A percentile compares a stretch with the other conserved stretches of the same genome.
phyloP scores from a whole-genome alignment of 305 asterid species.

The Fraxinus baroniana region DNA sequence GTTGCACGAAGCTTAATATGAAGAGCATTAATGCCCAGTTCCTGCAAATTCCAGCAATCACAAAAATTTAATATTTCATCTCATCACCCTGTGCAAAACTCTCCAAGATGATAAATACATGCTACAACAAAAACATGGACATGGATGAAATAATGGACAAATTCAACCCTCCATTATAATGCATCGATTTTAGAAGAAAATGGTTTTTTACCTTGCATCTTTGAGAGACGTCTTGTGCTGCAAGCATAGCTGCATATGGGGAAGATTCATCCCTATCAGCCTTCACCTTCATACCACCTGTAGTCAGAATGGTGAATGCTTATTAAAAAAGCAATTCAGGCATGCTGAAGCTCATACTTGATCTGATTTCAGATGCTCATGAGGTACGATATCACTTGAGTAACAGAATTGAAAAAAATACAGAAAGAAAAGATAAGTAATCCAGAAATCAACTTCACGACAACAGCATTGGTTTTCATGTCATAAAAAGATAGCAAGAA shows the following conservation, averaged over 20 bases:
- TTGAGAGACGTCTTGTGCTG: constrained; percentile 43
- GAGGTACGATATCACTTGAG: neutral
- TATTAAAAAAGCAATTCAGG: neutral
- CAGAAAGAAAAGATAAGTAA: neutral
- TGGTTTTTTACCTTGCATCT: constrained; percentile 37
- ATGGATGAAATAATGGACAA: neutral
- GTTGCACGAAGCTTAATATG: constrained; percentile 43
- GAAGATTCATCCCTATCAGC: constrained; percentile 48
- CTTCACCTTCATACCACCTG: constrained; percentile 47
- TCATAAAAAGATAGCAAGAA: neutral
- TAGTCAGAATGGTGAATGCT: neutral
- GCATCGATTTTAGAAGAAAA: neutral
- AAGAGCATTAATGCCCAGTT: constrained; percentile 41
- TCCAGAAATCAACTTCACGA: neutral
- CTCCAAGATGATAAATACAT: neutral
- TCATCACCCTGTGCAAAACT: neutral
- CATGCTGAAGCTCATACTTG: neutral
- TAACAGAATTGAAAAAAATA: neutral
- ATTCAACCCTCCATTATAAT: neutral
- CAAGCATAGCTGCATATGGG: constrained; percentile 51
- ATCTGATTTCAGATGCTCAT: neutral
- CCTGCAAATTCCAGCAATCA: constrained; percentile 22
- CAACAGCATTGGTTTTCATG: neutral
- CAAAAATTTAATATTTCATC: neutral
- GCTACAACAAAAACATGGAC: neutral